Conservation (phyloP, 345 rosid species). For the Populus ilicifolia region DNA sequence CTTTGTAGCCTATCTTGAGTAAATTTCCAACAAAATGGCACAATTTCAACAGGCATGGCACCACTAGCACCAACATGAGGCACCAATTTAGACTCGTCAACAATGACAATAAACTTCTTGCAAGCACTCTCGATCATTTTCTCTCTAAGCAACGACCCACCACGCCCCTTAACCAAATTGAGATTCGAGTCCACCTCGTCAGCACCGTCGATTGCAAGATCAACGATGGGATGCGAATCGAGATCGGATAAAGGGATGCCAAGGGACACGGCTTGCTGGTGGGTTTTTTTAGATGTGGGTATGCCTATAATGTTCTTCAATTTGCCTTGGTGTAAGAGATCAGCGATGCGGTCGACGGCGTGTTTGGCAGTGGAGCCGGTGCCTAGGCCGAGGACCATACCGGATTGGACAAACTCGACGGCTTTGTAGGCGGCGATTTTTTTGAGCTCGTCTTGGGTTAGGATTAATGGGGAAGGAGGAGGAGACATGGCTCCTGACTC, state of each 20-base stretch:
- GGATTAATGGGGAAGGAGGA: conserved; percentile 25
- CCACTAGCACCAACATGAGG: conserved; percentile 65
- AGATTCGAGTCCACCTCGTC: conserved; percentile 85
- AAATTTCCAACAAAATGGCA: conserved; percentile 79
- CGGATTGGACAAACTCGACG: conserved; percentile 84
- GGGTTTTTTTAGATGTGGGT: conserved; percentile 77
- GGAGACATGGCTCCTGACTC: background rate
- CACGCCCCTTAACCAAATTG: conserved; percentile 86
- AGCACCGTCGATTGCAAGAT: conserved; percentile 94
- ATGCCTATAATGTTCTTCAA: conserved; percentile 65
- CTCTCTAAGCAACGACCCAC: conserved; percentile 86
- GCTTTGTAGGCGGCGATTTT: conserved; percentile 84
- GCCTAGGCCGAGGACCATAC: conserved; percentile 97
- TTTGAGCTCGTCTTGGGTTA: conserved; percentile 77
- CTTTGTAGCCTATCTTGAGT: conserved; percentile 49
- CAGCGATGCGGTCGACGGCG: conserved; percentile 90
- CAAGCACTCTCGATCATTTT: conserved; percentile 90
- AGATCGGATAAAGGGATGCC: conserved; percentile 84
- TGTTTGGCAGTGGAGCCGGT: conserved; percentile 96
- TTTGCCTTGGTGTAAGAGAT: conserved; percentile 66
- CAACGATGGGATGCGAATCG: conserved; percentile 60
- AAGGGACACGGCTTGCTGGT: conserved; percentile 70
- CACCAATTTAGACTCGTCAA: conserved; percentile 67
- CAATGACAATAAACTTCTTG: conserved; percentile 67
- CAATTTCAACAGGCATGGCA: conserved; percentile 82